Evolutionary conservation across 345 rosid species (phyloP).

Genomic region (Brassica rapa): DNA sequence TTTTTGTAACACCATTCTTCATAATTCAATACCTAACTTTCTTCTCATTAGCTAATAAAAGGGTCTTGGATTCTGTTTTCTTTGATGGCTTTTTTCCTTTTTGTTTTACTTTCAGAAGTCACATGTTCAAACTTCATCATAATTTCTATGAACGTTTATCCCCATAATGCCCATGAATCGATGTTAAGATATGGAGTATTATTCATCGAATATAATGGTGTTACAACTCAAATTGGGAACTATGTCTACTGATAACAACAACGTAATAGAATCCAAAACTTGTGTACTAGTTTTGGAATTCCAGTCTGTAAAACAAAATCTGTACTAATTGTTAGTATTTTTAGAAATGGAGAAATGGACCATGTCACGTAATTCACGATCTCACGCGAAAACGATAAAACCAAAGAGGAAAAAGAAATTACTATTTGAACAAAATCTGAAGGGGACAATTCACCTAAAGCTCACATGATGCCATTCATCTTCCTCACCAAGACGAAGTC

Average conservation of each 20-base stretch:
- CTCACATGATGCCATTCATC: conserved; percentile 34
- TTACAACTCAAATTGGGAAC: conserved; percentile 28
- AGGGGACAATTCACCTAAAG: conserved; percentile 33
- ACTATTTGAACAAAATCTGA: conserved; percentile 6
- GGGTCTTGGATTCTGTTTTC: background rate
- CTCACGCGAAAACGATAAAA: conserved; percentile 34
- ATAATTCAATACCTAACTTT: conserved; percentile 10
- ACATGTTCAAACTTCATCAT: background rate
- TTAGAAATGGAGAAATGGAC: conserved; percentile 9
- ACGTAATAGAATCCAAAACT: conserved; percentile 14
- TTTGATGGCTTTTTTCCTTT: background rate
- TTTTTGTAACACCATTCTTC: conserved; percentile 17
- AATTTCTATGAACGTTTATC: background rate
- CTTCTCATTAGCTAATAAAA: background rate
- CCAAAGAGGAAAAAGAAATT: conserved; percentile 4
- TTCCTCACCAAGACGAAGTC: conserved; percentile 31
- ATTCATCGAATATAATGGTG: background rate
- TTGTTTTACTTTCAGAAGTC: conserved; percentile 1
- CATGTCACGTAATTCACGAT: conserved; percentile 30
- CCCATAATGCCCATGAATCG: background rate
- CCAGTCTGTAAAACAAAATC: background rate
- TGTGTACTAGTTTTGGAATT: background rate
- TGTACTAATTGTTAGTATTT: background rate
- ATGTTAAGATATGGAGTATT: background rate
- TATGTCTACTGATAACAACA: conserved; percentile 11